Percentiles rank a stretch among this genome's conserved stretches.
phyloP scores from a whole-genome alignment of 192 early-diverging fungal genomes.

The Coemansia sp. region DNA sequence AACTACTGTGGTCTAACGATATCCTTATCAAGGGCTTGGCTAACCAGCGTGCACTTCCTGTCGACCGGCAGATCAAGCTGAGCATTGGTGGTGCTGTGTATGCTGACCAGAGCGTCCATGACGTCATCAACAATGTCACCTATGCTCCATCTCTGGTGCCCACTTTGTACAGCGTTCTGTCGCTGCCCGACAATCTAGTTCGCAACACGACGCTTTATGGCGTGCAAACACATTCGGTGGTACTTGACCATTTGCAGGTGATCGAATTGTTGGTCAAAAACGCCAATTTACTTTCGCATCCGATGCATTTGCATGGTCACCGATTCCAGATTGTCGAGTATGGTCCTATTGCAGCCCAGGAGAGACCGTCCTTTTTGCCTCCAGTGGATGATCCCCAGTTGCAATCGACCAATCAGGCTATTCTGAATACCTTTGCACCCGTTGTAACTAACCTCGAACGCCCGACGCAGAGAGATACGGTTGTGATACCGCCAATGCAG shows the following conservation, averaged over 20 bases:
- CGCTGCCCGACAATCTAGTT: slow-evolving; percentile 50
- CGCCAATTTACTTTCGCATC: slow-evolving; percentile 62
- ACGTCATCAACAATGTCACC: slow-evolving; percentile 59
- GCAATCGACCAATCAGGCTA: not conserved
- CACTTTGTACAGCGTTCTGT: slow-evolving; percentile 60
- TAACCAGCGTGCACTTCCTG: slow-evolving; percentile 14
- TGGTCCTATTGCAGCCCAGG: slow-evolving; percentile 32
- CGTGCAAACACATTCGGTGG: slow-evolving; percentile 57
- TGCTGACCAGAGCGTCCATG: not conserved
- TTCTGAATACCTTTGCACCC: not conserved
- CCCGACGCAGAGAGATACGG: slow-evolving; percentile 67
- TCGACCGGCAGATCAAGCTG: slow-evolving; percentile 21
- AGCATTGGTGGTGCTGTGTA: not conserved
- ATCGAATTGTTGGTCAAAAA: slow-evolving; percentile 71
- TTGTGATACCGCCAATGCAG: slow-evolving; percentile 58
- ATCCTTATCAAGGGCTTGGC: slow-evolving; percentile 14
- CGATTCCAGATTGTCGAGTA: slow-evolving; percentile 72
- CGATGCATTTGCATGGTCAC: slow-evolving; percentile 80
- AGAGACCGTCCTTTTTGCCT: not conserved
- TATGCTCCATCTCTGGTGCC: slow-evolving; percentile 57
- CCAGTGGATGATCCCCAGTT: not conserved
- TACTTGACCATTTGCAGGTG: slow-evolving; percentile 62
- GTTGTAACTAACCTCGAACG: not conserved
- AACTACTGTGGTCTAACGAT: slow-evolving; percentile 26
- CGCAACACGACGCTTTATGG: slow-evolving; percentile 61